Conservation (phyloP, 2,329 filamentous ascomycete species). For the Chlorencoelia australis region DNA sequence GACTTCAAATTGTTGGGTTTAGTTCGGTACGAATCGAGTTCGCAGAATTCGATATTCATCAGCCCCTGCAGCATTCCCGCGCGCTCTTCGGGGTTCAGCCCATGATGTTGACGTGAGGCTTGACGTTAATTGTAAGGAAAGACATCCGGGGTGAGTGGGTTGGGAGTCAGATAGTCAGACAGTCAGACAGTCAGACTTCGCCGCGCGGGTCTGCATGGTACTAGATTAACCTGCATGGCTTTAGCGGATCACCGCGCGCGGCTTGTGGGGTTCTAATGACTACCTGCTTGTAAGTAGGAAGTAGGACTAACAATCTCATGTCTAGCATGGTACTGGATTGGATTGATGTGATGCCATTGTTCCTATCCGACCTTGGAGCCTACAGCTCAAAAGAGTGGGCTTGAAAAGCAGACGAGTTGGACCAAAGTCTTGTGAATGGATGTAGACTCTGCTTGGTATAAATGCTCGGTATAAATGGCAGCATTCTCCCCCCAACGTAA, state of each 20-base stretch:
- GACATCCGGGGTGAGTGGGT: constrained; percentile 3
- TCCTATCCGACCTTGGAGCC: constrained; percentile 3
- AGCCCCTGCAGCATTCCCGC: constrained; percentile 7
- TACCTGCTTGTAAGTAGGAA: too few species aligned
- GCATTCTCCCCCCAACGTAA: constrained; percentile 5
- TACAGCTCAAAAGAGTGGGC: constrained; percentile 1
- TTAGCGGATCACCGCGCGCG: constrained; percentile 15
- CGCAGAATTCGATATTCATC: constrained; percentile 6
- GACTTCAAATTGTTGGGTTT: constrained; percentile 2
- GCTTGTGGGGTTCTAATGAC: constrained; percentile 14
- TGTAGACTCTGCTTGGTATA: constrained; percentile 12
- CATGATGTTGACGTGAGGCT: constrained; percentile 6
- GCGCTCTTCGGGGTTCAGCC: constrained; percentile 5
- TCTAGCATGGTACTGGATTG: constrained; percentile 4
- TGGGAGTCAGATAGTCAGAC: too few species aligned
- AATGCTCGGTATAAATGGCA: too few species aligned
- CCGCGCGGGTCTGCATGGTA: constrained; percentile 4
- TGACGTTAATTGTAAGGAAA: background rate
- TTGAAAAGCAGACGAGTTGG: constrained; percentile 4
- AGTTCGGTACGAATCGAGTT: constrained; percentile 4
- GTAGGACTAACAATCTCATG: too few species aligned
- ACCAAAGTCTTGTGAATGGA: constrained; percentile 8
- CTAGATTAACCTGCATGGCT: background rate
- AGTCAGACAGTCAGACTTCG: too few species aligned
- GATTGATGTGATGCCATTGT: constrained; percentile 6